phyloP scores from a whole-genome alignment of 352 stramenopile species.

The Pythium insidiosum region DNA sequence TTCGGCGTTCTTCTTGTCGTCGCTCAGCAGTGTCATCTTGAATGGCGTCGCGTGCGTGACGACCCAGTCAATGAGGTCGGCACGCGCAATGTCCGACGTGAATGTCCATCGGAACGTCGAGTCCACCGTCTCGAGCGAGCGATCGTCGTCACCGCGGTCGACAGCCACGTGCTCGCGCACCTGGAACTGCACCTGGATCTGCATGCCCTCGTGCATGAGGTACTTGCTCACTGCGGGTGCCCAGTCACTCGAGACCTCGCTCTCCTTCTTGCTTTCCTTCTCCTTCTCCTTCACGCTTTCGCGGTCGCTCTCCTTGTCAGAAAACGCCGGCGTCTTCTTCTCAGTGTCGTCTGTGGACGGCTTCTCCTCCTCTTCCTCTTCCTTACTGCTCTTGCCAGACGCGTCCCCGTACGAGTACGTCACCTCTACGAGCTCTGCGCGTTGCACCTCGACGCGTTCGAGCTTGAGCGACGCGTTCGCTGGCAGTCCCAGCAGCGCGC shows the following conservation, averaged over 20 bases:
- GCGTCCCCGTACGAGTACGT: conserved; percentile 28
- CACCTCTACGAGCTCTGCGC: conserved; percentile 17
- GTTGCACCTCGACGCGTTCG: conserved; percentile 20
- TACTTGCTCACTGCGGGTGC: conserved; percentile 13
- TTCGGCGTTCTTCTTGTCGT: too few species aligned
- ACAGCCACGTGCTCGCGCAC: conserved; percentile 23
- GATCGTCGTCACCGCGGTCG: conserved; percentile 6
- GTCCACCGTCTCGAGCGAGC: conserved; percentile 9
- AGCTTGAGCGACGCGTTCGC: conserved; percentile 14
- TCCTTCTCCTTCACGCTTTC: too few species aligned
- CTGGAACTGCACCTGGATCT: conserved; percentile 26
- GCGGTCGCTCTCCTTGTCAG: too few species aligned
- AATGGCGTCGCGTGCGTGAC: conserved; percentile 27
- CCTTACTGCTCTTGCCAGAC: not conserved
- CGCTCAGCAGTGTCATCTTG: not conserved
- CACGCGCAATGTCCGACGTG: conserved; percentile 30
- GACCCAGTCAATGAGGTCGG: conserved; percentile 26
- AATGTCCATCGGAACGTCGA: conserved; percentile 36
- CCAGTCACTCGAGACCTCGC: not conserved
- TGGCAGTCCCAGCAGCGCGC: conserved; percentile 11
- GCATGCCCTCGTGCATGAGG: conserved; percentile 29
- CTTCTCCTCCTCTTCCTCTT: conserved; percentile 16
- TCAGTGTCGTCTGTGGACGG: too few species aligned
- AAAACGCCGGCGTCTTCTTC: too few species aligned
- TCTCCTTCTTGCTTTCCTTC: conserved; percentile 1